Evolutionary conservation across 345 rosid species (phyloP), one percentile per base, ranked within the genome.

Genomic region (Lumnitzera littorea): DNA sequence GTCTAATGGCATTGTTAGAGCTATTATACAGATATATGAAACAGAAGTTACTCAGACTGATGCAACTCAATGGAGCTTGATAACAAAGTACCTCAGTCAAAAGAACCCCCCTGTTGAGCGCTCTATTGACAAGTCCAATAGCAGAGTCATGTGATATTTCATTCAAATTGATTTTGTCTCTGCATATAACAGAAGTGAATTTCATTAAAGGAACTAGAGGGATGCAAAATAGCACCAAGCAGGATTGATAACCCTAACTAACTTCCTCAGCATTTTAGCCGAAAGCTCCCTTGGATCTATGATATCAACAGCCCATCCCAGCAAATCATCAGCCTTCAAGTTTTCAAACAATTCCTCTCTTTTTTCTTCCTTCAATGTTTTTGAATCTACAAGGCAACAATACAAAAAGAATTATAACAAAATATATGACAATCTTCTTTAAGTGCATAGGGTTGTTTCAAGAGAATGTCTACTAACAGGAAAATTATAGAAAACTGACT

Each of bases 251-350:
- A 24, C 50, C 7, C 12, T 13, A 49, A 82, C 88, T 58, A 36
- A 94, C 99, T 75, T 88, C 61, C 74, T 84, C 2, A 90, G 89
- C 99, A 94, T 94, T 71, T 90, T 88, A 58, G 90, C 79, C 12
- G 99, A 94, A 66, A 94, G 95, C 72, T 86, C 97, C 67, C 80
- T 80, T 4, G 95, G 96, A 74, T 89, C 99, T 70, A 90, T 94
- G 70, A 94, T 82, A 80, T 94, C 99, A 64, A 88, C 92, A 53
- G 82, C 91, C 99, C 97, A 94, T 59, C 97, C 96, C 74, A 94
- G 63, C 25, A 88, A 90, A 10, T 83, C 81, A 48, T 88, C 73
- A 48, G 74, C 84, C 80, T 94, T 88, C 50, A 90, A 69, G 47
- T 46, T 74, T 72, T 86, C 99, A 57, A 83, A 94, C 50, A 90